Evolutionary conservation across 2,329 filamentous ascomycete species (phyloP).

Genomic region (Nannizzia gypsea): DNA sequence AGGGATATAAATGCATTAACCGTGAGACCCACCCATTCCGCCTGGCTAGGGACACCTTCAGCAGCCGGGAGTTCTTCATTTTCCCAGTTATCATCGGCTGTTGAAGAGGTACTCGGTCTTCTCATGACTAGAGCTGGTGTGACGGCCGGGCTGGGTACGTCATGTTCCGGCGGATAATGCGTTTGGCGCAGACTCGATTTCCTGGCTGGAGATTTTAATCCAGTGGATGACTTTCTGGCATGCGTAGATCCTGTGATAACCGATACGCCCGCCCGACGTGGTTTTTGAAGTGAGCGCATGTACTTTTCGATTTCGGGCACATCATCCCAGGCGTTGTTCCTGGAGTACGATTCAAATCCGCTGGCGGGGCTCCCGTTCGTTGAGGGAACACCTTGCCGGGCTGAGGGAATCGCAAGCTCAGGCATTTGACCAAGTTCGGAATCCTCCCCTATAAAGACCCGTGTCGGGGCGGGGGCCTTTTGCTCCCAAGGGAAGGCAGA

Average conservation of each 20-base stretch:
- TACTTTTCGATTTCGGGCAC: slow-evolving; percentile 80
- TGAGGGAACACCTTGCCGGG: neutral
- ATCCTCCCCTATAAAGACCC: slow-evolving; percentile 32
- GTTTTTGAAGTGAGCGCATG: slow-evolving; percentile 62
- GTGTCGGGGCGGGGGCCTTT: slow-evolving; percentile 48
- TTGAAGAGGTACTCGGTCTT: slow-evolving; percentile 56
- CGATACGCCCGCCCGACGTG: slow-evolving; percentile 38
- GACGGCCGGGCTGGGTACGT: slow-evolving; percentile 79
- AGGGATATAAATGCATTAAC: slow-evolving; percentile 35
- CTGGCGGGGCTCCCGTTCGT: neutral
- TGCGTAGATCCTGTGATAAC: slow-evolving; percentile 21
- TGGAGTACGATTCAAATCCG: slow-evolving; percentile 16
- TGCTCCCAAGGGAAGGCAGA: slow-evolving; percentile 88
- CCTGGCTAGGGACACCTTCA: slow-evolving; percentile 73
- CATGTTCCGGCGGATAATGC: slow-evolving; percentile 71
- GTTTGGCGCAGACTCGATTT: slow-evolving; percentile 58
- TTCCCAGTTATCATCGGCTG: slow-evolving; percentile 34
- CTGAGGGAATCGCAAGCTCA: neutral
- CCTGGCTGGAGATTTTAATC: slow-evolving; percentile 25
- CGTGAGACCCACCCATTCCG: slow-evolving; percentile 80
- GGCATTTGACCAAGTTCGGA: slow-evolving; percentile 5
- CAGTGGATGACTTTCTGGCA: slow-evolving; percentile 9
- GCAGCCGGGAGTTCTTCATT: slow-evolving; percentile 50
- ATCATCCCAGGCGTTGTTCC: slow-evolving; percentile 85
- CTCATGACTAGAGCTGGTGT: slow-evolving; percentile 67